Base-by-base conservation (phyloP, 139 green algal genomes). In the Micromonas pusilla region DNA sequence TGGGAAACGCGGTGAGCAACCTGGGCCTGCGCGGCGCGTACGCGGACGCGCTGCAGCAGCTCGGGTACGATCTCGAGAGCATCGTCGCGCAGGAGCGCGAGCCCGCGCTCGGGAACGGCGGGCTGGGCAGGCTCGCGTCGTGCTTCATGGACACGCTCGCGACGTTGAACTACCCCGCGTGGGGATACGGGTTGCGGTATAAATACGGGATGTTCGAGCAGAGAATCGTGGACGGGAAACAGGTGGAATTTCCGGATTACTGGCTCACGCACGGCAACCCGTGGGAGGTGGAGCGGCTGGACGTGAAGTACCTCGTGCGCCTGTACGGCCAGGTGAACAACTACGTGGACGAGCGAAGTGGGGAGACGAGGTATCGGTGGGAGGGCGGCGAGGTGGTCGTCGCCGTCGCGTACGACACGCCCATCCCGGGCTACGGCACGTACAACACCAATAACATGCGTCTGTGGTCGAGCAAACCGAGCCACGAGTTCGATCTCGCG, bases 121-220 rank as follows among this genome's bases (percentile, higher is more conserved):
- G 96, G n/a, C 90, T 99, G 72, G 96, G 96, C 31, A 88, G 96
- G 67, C 88, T 99, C 75, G 96, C 96, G 1, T 91, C 91, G 26
- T 99, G 96, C 90, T 99, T 99, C 85, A 88, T 99, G 36, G 96
- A 99, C 85, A 94, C 89, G 31, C 94, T 98, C 80, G 96, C 95
- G 52, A 97, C 96, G 9, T 89, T 97, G 53, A 91, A 97, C 80
- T 88, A 96, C 78, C 95, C 96, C 6, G 94, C 86, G 1, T 98
- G 93, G 94, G 95, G 84, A 6, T 99, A 99, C 71, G 96, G 96
- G 79, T 97, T 99, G 73, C 89, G 96, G 13, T 99, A 99, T 85
- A 90, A 94, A 80, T 99, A 99, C 78, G 94, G 94, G 54, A 98
- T 98, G 94, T 98, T 99, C 81, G 87, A 92, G 73, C 93, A 97